Percentiles rank a stretch among this genome's conserved stretches.
phyloP scores from a whole-genome alignment of 805 yeast species.

The Yamadazyma nakazawae region DNA sequence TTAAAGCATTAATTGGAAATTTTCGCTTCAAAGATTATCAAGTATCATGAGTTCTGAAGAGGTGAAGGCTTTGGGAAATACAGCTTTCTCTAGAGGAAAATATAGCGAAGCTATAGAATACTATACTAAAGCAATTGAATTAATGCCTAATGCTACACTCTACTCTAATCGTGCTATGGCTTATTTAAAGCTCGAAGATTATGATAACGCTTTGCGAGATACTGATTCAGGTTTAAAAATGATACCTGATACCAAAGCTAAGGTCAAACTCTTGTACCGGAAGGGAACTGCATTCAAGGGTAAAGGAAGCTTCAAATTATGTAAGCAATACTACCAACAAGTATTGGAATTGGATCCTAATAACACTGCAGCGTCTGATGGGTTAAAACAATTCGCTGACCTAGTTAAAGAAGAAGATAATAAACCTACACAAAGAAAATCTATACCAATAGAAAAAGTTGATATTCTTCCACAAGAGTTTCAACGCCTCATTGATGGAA shows the following conservation, averaged over 20 bases:
- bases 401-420: conserved; percentile 1
- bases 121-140: conserved; percentile 54
- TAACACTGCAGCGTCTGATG: conserved; percentile 38
- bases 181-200: conserved; percentile 49
- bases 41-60: background rate
- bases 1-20: background rate
- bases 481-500: conserved; percentile 7
- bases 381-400: conserved; percentile 20
- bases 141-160: conserved; percentile 53
- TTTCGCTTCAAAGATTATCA: background rate
- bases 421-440: background rate
- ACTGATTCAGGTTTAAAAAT: conserved; percentile 47
- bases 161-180: conserved; percentile 71
- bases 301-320: conserved; percentile 20
- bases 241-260: conserved; percentile 27
- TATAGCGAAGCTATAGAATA: conserved; percentile 49
- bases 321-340: conserved; percentile 26
- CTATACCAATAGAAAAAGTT: conserved; percentile 40
- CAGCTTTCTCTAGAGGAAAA: conserved; percentile 43
- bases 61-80: conserved; percentile 49
- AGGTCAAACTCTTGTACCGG: conserved; percentile 52
- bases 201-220: conserved; percentile 47
- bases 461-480: conserved; percentile 42
- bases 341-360: conserved; percentile 42
- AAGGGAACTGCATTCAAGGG: conserved; percentile 40